Evolutionary conservation across 2,329 filamentous ascomycete genomes (phyloP).

Genomic region (Diaporthe sp.): DNA sequence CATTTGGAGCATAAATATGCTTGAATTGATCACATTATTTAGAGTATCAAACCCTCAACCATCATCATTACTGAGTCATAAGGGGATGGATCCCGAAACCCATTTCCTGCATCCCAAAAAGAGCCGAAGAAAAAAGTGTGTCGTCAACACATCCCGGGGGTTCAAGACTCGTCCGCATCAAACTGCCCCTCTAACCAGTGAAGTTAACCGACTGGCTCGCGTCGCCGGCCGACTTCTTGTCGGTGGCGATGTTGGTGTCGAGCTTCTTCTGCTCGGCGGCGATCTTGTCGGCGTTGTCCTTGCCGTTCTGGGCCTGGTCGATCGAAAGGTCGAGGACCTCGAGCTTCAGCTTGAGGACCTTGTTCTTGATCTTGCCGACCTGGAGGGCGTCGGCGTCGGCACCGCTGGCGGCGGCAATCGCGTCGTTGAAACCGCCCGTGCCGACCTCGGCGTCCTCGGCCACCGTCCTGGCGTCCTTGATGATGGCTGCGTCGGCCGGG

Average conservation of each 20-base stretch:
- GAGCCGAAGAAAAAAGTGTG: not conserved
- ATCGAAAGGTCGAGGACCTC: conserved; percentile 66
- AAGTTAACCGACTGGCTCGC: conserved; percentile 55
- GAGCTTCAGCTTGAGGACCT: conserved; percentile 68
- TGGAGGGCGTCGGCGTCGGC: conserved; percentile 61
- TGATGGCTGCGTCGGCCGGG: conserved; percentile 62
- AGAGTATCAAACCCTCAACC: conserved; percentile 36
- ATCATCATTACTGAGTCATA: conserved; percentile 29
- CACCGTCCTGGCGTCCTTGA: conserved; percentile 62
- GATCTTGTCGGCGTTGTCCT: conserved; percentile 59
- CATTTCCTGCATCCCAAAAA: no score
- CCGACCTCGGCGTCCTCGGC: conserved; percentile 68
- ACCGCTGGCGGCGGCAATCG: conserved; percentile 61
- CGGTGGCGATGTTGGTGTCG: conserved; percentile 63
- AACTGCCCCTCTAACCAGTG: conserved; percentile 42
- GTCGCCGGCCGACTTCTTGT: conserved; percentile 53
- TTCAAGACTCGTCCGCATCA: not conserved
- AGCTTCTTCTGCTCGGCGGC: conserved; percentile 65
- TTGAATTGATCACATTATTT: conserved; percentile 21
- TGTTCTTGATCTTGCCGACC: conserved; percentile 42
- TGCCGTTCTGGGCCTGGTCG: conserved; percentile 62
- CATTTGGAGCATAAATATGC: not conserved
- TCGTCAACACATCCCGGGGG: not conserved
- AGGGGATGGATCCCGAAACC: not conserved
- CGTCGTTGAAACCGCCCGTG: conserved; percentile 66